Percentiles rank a stretch among this genome's conserved stretches.
phyloP scores from a whole-genome alignment of 1,284 basidiomycete species.

The Heterobasidion occidentale region DNA sequence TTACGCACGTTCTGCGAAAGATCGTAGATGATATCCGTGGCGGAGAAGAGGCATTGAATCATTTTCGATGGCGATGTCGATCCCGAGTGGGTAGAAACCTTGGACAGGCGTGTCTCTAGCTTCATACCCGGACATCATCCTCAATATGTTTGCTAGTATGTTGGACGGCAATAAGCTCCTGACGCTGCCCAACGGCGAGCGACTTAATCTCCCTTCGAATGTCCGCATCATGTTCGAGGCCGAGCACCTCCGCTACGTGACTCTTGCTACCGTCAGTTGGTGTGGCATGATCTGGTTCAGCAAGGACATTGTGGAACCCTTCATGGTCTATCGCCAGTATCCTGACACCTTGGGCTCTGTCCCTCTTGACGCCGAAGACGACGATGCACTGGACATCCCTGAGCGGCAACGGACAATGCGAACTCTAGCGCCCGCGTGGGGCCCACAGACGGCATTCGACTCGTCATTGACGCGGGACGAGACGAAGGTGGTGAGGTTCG shows the following conservation, averaged over 20 bases:
- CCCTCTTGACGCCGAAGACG: conserved; percentile 88
- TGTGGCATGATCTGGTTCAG: conserved; percentile 99
- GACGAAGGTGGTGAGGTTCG: conserved; percentile 35
- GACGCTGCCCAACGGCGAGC: conserved; percentile 97
- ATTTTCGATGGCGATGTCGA: conserved; percentile 99
- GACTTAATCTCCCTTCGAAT: conserved; percentile 93
- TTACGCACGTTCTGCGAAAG: conserved; percentile 96
- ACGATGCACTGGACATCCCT: conserved; percentile 61
- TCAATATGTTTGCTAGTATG: conserved; percentile 50
- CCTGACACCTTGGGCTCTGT: conserved; percentile 70
- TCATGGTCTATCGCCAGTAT: conserved; percentile 91
- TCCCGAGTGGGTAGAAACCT: conserved; percentile 99
- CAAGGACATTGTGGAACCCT: conserved; percentile 86
- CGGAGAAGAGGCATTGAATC: conserved; percentile 98
- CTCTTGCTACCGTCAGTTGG: conserved; percentile 96
- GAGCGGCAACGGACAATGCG: conserved; percentile 52
- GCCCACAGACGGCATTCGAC: conserved; percentile 33
- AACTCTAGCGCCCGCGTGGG: conserved; percentile 41
- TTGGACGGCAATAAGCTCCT: conserved; percentile 98
- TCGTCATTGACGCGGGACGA: conserved; percentile 31
- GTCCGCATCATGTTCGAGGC: conserved; percentile 99
- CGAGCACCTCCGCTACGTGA: conserved; percentile 96
- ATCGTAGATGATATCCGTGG: conserved; percentile 99
- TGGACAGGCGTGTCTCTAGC: conserved; percentile 70
- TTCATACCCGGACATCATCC: not conserved